A percentile compares a stretch with the other conserved stretches of the same genome.
Evolutionary conservation across 23 red algal species (phyloP).

Genomic region (Gracilaria caudata): DNA sequence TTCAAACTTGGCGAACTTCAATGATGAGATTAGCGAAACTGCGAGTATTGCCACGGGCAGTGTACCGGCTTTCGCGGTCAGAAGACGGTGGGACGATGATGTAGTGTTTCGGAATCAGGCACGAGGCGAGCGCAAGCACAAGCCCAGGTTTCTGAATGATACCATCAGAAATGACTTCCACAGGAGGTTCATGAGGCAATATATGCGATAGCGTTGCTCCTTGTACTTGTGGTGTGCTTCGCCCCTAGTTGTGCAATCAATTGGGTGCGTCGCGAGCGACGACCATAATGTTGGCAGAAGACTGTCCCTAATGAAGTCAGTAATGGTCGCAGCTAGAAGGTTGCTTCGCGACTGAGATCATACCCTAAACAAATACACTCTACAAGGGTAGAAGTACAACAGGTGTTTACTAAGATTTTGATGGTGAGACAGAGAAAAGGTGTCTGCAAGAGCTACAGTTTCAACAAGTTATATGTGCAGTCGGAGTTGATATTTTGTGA

Average conservation of each 20-base stretch:
- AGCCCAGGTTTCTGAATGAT: slow-evolving; percentile 86
- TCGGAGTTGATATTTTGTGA: neutral
- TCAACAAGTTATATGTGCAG: slow-evolving; percentile 16
- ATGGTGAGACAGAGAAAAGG: neutral
- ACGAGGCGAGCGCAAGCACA: slow-evolving; percentile 27
- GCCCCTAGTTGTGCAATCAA: too few relatives aligned
- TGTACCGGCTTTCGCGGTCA: slow-evolving; percentile 66
- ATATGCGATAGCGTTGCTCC: slow-evolving; percentile 44
- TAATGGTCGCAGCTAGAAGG: too few relatives aligned
- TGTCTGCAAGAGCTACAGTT: neutral
- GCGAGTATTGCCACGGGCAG: slow-evolving; percentile 63
- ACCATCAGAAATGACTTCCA: slow-evolving; percentile 94
- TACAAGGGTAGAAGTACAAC: slow-evolving; percentile 9
- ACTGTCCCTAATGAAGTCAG: too few relatives aligned
- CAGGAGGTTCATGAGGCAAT: slow-evolving; percentile 85
- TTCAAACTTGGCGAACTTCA: slow-evolving; percentile 19
- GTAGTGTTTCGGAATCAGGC: slow-evolving; percentile 88
- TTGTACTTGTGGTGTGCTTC: too few relatives aligned
- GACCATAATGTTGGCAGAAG: too few relatives aligned
- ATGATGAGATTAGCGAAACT: slow-evolving; percentile 67
- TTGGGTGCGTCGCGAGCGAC: too few relatives aligned
- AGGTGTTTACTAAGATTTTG: neutral
- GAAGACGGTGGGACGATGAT: slow-evolving; percentile 90
- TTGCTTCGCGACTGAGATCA: too few relatives aligned
- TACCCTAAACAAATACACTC: too few relatives aligned